A percentile compares a stretch with the other conserved stretches of the same genome.
These are phyloP conservation scores for Saccharomycopsis capsularis DNA, from an alignment of 805 yeast species.

Conservation along the genomic window DNA sequence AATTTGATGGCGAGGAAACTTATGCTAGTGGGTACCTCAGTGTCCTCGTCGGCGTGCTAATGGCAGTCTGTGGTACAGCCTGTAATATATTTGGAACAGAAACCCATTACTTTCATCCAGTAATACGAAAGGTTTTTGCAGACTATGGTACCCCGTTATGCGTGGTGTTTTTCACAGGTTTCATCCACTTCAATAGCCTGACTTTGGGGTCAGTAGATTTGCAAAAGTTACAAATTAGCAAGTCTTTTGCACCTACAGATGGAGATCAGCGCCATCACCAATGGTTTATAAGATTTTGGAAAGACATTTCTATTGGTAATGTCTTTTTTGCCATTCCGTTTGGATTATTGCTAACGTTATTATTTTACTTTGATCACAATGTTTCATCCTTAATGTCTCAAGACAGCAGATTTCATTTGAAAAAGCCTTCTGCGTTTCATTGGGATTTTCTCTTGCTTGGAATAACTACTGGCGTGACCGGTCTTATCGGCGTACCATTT, in stretches of 20 bases:
- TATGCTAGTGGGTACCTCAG: slow-evolving; percentile 61
- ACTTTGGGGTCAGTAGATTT: slow-evolving; percentile 36
- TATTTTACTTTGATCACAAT: slow-evolving; percentile 93
- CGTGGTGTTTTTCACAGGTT: slow-evolving; percentile 88
- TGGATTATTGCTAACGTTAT: slow-evolving; percentile 73
- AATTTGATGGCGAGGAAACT: slow-evolving; percentile 43
- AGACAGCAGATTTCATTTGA: slow-evolving; percentile 68
- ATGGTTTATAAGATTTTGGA: slow-evolving; percentile 78
- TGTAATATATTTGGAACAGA: slow-evolving; percentile 46
- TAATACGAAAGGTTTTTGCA: slow-evolving; percentile 59
- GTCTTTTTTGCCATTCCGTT: slow-evolving; percentile 90
- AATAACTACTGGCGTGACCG: slow-evolving; percentile 78
- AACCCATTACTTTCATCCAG: slow-evolving; percentile 54
- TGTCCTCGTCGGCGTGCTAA: slow-evolving; percentile 63
- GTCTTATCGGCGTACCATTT: slow-evolving; percentile 85
- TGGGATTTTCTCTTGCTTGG: slow-evolving; percentile 87
- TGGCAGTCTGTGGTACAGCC: slow-evolving; percentile 60
- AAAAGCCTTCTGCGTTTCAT: slow-evolving; percentile 85
- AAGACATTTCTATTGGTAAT: slow-evolving; percentile 56
- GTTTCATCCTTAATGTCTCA: slow-evolving; percentile 93
- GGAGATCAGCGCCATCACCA: slow-evolving; percentile 41
- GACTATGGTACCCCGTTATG: slow-evolving; percentile 83
- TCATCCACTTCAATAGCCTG: slow-evolving; percentile 63
- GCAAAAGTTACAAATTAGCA: slow-evolving; percentile 59
- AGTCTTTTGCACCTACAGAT: slow-evolving; percentile 70